These are phyloP conservation scores for Neoascochyta sp. DNA, from an alignment of 2,329 filamentous ascomycete genomes.

Conservation along the genomic window DNA sequence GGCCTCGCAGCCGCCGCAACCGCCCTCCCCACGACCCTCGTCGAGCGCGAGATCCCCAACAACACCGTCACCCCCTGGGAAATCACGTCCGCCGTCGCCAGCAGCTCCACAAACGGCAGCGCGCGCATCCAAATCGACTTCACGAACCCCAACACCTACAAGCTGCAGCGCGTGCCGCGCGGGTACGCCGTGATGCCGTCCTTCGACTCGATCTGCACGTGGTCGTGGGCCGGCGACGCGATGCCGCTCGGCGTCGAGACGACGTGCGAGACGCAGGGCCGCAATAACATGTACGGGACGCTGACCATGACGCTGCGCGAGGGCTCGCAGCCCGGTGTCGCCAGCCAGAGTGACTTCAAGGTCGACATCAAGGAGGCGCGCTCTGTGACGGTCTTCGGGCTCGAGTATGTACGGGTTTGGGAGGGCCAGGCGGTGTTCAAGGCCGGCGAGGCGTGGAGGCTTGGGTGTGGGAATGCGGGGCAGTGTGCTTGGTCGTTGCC, in stretches of 20 bases:
- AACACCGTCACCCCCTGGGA: constrained; percentile 4
- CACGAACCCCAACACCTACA: constrained; percentile 3
- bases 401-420: constrained; percentile 2
- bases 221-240: constrained; percentile 1
- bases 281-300: constrained; percentile 3
- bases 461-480: constrained; percentile 2
- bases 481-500: background rate
- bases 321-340: background rate
- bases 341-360: constrained; percentile 2
- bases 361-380: constrained; percentile 4
- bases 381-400: constrained; percentile 1
- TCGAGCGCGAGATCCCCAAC: background rate
- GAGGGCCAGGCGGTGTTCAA: constrained; percentile 3
- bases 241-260: constrained; percentile 1
- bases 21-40: constrained; percentile 1
- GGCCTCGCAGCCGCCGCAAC: constrained; percentile 2
- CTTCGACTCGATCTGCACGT: constrained; percentile 2
- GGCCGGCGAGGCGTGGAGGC: background rate
- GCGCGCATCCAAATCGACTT: constrained; percentile 2
- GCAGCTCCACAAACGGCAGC: background rate
- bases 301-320: constrained; percentile 3
- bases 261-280: background rate
- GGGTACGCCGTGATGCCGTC: constrained; percentile 2
- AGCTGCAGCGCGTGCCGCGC: background rate
- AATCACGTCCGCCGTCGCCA: constrained; percentile 3